These are phyloP conservation scores for Microcera coccophila DNA, from an alignment of 2,329 filamentous ascomycete genomes.

Conservation along the genomic window DNA sequence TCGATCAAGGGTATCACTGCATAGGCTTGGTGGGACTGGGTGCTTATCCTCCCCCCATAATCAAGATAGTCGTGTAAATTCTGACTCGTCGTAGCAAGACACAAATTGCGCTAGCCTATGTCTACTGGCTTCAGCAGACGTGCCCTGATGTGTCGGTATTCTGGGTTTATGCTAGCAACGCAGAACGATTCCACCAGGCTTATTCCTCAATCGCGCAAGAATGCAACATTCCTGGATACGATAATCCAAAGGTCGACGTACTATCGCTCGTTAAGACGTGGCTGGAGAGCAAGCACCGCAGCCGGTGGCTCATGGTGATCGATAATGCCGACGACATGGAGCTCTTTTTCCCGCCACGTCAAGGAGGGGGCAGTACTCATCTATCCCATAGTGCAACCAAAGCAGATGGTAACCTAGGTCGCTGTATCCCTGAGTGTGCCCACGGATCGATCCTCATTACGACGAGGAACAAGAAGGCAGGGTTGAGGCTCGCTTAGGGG, in stretches of 20 bases:
- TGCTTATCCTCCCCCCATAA: background rate
- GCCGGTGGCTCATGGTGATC: slow-evolving; percentile 22
- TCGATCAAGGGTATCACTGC: slow-evolving; percentile 4
- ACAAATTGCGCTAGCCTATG: slow-evolving; percentile 11
- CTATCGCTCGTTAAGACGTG: slow-evolving; percentile 1
- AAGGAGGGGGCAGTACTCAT: background rate
- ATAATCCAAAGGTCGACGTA: background rate
- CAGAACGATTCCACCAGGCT: slow-evolving; percentile 6
- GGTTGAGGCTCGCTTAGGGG: slow-evolving; percentile 20
- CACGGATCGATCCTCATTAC: slow-evolving; percentile 34
- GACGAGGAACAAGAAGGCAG: slow-evolving; percentile 29
- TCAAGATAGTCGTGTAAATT: background rate
- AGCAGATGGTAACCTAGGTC: background rate
- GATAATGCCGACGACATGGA: slow-evolving; percentile 24
- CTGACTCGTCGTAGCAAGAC: slow-evolving; percentile 9
- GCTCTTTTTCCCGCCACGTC: background rate
- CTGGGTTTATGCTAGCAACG: slow-evolving; percentile 7
- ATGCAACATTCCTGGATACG: background rate
- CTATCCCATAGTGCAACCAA: slow-evolving; percentile 15
- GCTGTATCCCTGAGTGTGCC: slow-evolving; percentile 26
- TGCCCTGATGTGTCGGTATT: slow-evolving; percentile 7
- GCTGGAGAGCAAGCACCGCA: slow-evolving; percentile 13
- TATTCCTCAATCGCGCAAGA: background rate
- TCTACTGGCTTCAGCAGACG: slow-evolving; percentile 2
- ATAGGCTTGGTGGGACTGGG: slow-evolving; percentile 8